Base-by-base conservation (phyloP, 2,329 filamentous ascomycete genomes). In the Mollisiaceae sp. region DNA sequence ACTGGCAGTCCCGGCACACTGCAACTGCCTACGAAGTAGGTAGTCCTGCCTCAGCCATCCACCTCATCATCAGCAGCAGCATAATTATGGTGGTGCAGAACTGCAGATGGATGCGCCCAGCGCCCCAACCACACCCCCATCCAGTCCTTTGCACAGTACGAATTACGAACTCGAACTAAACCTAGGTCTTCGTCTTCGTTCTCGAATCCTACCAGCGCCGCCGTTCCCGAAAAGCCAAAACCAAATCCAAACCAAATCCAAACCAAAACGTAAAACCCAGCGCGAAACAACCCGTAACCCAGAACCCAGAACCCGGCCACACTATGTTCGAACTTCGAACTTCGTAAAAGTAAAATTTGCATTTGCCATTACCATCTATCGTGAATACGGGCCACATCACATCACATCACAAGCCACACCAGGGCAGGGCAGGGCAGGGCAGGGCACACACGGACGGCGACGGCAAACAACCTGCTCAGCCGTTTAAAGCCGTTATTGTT, bases 401-500 rank as follows among this genome's bases (percentile, higher is more conserved):
- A n/a, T n/a, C n/a, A n/a, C n/a, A 52, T 11, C 47, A 52, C 47
- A 52, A 52, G 47, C 47, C 47, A 52, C 47, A 32, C n/a, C 22
- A 32, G 27, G 27, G 27, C 27, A 4, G 43, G 43, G 43, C 15
- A 11, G 20, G 15, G 43, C 18, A 22, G 8, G 20, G 56, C 47
- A 52, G n/a, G 27, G 43, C 36, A 45, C 39, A 20, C 35, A 43
- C 12, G 60, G 36, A 56, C 56, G 20, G 15, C n/a, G n/a, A 64
- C 66, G 66, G 64, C 62, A 67, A 59, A 43, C 56, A 36, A n/a
- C n/a, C n/a, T n/a, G 14, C 36, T 58, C 62, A 66, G 65, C 65
- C 63, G 64, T 70, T 52, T 61, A 68, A 65, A 67, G 65, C 65
- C 66, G 66, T 68, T 65, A 47, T 36, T 57, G 36, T n/a, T n/a